phyloP scores from a whole-genome alignment of 441 rosid species.

The Heliophila coronopifolia region DNA sequence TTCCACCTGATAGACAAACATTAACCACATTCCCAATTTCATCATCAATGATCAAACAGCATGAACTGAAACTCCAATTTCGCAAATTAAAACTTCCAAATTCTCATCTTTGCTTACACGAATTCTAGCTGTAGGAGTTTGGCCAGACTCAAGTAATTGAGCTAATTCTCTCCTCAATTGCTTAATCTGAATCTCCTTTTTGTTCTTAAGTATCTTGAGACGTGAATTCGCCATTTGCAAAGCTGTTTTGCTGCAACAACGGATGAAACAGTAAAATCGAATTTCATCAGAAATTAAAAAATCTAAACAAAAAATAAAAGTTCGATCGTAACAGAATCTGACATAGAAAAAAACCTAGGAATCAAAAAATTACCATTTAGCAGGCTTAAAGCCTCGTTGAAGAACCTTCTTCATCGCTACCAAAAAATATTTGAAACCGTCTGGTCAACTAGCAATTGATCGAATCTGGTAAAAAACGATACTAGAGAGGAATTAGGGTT shows the following conservation, averaged over 20 bases:
- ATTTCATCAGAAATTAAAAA: neutral
- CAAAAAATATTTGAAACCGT: neutral
- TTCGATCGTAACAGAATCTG: neutral
- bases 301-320: neutral
- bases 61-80: neutral
- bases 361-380: conserved; percentile 59
- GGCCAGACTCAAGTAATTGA: conserved; percentile 67
- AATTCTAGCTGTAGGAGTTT: conserved; percentile 79
- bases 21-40: conserved; percentile 3
- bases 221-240: conserved; percentile 70
- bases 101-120: conserved; percentile 39
- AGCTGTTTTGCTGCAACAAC: conserved; percentile 57
- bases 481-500: neutral
- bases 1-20: conserved; percentile 54
- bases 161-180: conserved; percentile 77
- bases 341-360: neutral
- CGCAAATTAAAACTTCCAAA: neutral
- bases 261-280: neutral
- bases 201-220: conserved; percentile 68
- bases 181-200: conserved; percentile 59
- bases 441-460: no score
- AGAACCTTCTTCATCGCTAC: conserved; percentile 35
- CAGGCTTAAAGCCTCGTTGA: conserved; percentile 78
- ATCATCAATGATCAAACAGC: conserved; percentile 5
- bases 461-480: neutral